Conservation (phyloP, 257 asterid genomes). For the Mitragyna speciosa region DNA sequence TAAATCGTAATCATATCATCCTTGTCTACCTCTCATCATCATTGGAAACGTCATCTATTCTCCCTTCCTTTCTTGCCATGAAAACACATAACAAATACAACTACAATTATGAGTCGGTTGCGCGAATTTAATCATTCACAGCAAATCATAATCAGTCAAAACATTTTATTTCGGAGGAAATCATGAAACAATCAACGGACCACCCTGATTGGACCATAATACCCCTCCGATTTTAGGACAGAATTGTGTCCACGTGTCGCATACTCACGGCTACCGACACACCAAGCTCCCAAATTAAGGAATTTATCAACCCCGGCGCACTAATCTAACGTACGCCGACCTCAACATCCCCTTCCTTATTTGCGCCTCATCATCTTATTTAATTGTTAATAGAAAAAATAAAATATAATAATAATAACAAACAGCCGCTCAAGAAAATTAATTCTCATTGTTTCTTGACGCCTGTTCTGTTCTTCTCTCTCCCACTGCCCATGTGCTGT, state of each 20-base stretch:
- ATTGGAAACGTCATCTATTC: too few relatives aligned
- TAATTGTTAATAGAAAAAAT: background rate
- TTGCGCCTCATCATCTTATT: background rate
- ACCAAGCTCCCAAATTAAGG: background rate
- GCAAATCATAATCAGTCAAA: too few relatives aligned
- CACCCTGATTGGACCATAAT: background rate
- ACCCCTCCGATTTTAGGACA: background rate
- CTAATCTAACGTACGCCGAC: background rate
- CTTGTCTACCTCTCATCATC: too few relatives aligned
- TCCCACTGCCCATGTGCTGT: conserved; percentile 1
- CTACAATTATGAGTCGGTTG: too few relatives aligned
- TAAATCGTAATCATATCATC: too few relatives aligned
- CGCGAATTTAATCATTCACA: too few relatives aligned
- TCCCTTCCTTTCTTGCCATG: too few relatives aligned
- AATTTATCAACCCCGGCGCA: background rate
- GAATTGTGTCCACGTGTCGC: background rate
- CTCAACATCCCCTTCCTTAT: background rate
- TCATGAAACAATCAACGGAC: too few relatives aligned
- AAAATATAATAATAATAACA: too few relatives aligned
- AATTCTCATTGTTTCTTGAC: background rate
- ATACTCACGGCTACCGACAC: background rate
- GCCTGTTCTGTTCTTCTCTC: background rate
- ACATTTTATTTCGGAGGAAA: too few relatives aligned
- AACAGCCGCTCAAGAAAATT: background rate
- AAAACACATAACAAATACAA: too few relatives aligned